phyloP scores from a whole-genome alignment of 805 yeast species.

The Starmerella bombicola region DNA sequence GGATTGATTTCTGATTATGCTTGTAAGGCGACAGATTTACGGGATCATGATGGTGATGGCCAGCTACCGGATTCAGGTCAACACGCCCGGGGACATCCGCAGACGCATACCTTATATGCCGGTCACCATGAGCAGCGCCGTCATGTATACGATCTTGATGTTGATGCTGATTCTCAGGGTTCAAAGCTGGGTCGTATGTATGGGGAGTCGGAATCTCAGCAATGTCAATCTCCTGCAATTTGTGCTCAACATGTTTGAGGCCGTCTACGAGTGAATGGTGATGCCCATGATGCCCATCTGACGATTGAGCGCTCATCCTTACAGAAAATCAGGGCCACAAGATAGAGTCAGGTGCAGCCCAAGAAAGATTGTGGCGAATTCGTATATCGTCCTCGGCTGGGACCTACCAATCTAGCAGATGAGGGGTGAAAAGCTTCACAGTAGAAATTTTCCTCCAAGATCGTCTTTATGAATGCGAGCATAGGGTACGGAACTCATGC shows the following conservation, averaged over 20 bases:
- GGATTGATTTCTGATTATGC: constrained; percentile 1
- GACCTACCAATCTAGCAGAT: too few relatives aligned
- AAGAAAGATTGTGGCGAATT: too few relatives aligned
- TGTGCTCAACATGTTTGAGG: constrained; percentile 6
- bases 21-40: constrained; percentile 7
- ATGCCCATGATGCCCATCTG: neutral
- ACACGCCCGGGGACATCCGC: constrained; percentile 14
- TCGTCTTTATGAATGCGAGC: too few relatives aligned
- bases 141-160: constrained; percentile 26
- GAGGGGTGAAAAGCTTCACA: too few relatives aligned
- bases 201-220: constrained; percentile 17
- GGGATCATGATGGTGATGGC: constrained; percentile 8
- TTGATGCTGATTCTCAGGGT: constrained; percentile 27
- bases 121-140: constrained; percentile 22
- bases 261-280: neutral
- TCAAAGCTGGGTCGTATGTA: constrained; percentile 26
- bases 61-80: constrained; percentile 14
- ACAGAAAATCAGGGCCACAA: too few relatives aligned
- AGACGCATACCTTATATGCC: constrained; percentile 19
- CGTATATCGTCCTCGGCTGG: too few relatives aligned
- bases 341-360: too few relatives aligned
- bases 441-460: too few relatives aligned
- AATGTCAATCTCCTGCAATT: constrained; percentile 13
- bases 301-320: too few relatives aligned
- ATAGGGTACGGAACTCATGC: too few relatives aligned